Conservation (phyloP, 768 basidiomycete genomes). For the Leucocoprinus leucothites region DNA sequence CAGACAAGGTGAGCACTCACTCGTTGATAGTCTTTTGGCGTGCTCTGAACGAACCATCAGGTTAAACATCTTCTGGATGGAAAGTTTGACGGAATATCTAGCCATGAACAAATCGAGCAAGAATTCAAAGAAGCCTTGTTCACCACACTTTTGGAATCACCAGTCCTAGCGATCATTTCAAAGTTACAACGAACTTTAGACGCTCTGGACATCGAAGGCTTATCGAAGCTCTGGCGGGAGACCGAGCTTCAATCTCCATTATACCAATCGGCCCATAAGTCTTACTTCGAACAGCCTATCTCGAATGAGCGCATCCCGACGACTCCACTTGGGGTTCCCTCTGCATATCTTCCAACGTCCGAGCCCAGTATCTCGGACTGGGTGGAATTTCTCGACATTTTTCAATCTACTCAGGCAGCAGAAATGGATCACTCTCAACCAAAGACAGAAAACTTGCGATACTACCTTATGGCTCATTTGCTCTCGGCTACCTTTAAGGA, state of each 20-base stretch:
- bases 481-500: conserved; percentile 97
- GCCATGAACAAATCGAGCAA: conserved; percentile 35
- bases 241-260: conserved; percentile 24
- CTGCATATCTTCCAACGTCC: conserved; percentile 24
- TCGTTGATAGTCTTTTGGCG: background rate
- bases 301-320: conserved; percentile 15
- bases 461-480: conserved; percentile 71
- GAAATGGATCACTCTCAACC: conserved; percentile 35
- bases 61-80: conserved; percentile 25
- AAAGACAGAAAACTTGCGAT: conserved; percentile 44
- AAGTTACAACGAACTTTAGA: conserved; percentile 76
- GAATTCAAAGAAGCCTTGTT: conserved; percentile 50
- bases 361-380: conserved; percentile 68
- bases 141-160: conserved; percentile 44
- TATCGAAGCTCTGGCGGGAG: conserved; percentile 44
- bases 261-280: conserved; percentile 19
- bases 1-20: conserved; percentile 44
- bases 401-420: conserved; percentile 32
- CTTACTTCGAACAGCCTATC: conserved; percentile 18
- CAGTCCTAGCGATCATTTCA: conserved; percentile 51
- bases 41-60: conserved; percentile 18
- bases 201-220: conserved; percentile 80
- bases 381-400: conserved; percentile 56
- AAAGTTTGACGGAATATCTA: conserved; percentile 12
- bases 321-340: conserved; percentile 30